Evolutionary conservation across 768 basidiomycete species (phyloP).

Genomic region (Artomyces pyxidatus): DNA sequence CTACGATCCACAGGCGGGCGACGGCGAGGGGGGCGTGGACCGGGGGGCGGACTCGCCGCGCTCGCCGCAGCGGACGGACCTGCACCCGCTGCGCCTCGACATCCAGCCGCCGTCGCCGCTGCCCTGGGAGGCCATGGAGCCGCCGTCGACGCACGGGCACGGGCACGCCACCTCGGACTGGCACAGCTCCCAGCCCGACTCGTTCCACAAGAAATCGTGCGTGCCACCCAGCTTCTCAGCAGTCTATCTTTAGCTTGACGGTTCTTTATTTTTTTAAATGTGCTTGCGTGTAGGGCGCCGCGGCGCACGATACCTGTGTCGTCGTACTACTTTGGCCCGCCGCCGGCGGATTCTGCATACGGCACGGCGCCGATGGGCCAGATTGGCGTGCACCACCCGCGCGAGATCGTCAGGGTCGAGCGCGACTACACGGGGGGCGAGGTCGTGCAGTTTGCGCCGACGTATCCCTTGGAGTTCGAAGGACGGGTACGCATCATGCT

Average conservation of each 20-base stretch:
- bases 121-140: constrained; percentile 57
- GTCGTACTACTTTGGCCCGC: constrained; percentile 79
- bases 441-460: constrained; percentile 79
- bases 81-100: constrained; percentile 41
- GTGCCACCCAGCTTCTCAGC: background rate
- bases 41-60: background rate
- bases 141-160: constrained; percentile 35
- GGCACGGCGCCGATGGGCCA: constrained; percentile 76
- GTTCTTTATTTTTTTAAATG: background rate
- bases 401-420: constrained; percentile 88
- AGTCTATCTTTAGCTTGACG: no score
- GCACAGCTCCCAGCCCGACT: background rate
- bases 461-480: constrained; percentile 88
- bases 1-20: constrained; percentile 10
- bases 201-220: constrained; percentile 11
- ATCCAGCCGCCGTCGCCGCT: constrained; percentile 47
- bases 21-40: constrained; percentile 12
- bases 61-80: background rate
- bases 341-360: constrained; percentile 67
- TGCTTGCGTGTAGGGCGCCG: constrained; percentile 8
- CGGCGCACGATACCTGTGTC: constrained; percentile 61
- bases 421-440: constrained; percentile 91
- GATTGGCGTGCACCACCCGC: constrained; percentile 83
- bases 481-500: constrained; percentile 58
- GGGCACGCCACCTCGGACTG: constrained; percentile 5